phyloP scores from a whole-genome alignment of 345 rosid genomes.

The Brassica incana region DNA sequence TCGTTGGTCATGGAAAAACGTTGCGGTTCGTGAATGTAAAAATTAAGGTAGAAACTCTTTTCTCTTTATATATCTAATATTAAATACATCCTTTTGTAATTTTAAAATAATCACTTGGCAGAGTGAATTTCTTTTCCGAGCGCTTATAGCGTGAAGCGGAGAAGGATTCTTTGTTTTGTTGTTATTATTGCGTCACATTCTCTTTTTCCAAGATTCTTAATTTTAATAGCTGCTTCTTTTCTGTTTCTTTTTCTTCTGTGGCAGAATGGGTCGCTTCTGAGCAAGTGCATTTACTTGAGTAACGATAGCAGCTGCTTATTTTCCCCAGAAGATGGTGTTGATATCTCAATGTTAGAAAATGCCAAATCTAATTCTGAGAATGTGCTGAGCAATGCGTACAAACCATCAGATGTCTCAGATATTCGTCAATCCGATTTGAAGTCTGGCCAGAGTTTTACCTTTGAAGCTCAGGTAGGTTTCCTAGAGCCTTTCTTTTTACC shows the following conservation, averaged over 20 bases:
- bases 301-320: conserved; percentile 90
- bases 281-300: conserved; percentile 81
- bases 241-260: conserved; percentile 22
- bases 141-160: conserved; percentile 17
- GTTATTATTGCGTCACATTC: conserved; percentile 12
- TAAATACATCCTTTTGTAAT: background rate
- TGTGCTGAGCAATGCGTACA: conserved; percentile 42
- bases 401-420: conserved; percentile 43
- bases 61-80: conserved; percentile 2
- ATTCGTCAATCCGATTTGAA: conserved; percentile 50
- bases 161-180: conserved; percentile 12
- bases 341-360: conserved; percentile 61
- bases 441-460: conserved; percentile 62
- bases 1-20: conserved; percentile 89
- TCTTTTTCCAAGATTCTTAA: conserved; percentile 14
- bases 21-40: conserved; percentile 85
- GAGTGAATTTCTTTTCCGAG: conserved; percentile 14
- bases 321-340: conserved; percentile 81
- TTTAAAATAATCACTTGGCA: background rate
- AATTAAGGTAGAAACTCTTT: conserved; percentile 63
- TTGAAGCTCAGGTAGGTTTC: conserved; percentile 85
- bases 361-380: conserved; percentile 48
- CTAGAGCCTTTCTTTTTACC: background rate
- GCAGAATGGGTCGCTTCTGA: conserved; percentile 88
- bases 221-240: conserved; percentile 19